These are phyloP conservation scores for Rhodotorula diobovata DNA, from an alignment of 768 basidiomycete species.

Conservation along the genomic window DNA sequence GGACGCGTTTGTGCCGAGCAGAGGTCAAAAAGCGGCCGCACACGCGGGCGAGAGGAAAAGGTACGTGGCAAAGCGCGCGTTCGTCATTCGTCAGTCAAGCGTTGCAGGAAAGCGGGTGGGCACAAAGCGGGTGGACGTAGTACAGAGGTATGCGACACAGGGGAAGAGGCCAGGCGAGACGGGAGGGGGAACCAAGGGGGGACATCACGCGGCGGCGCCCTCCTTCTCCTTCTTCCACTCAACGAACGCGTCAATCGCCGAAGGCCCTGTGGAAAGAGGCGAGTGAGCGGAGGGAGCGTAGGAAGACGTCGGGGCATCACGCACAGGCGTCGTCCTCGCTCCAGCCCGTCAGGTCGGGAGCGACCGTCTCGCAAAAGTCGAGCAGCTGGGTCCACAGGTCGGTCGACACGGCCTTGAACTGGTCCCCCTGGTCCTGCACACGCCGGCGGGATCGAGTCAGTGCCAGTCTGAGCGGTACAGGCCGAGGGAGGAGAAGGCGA, in stretches of 20 bases:
- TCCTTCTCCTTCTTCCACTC: constrained; percentile 55
- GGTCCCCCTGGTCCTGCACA: constrained; percentile 51
- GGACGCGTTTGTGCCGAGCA: too few species aligned
- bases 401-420: constrained; percentile 73
- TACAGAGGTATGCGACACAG: too few species aligned
- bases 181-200: background rate
- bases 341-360: constrained; percentile 61
- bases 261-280: constrained; percentile 66
- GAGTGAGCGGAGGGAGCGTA: background rate
- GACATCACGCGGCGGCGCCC: background rate
- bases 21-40: too few species aligned
- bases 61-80: too few species aligned
- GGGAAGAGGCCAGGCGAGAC: background rate
- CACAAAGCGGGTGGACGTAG: background rate
- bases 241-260: constrained; percentile 73
- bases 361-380: constrained; percentile 67
- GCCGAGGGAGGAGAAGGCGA: background rate
- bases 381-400: constrained; percentile 78
- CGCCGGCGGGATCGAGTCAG: background rate
- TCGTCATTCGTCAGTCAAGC: too few species aligned
- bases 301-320: constrained; percentile 2
- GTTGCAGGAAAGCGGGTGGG: background rate
- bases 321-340: constrained; percentile 67
- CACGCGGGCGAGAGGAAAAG: too few species aligned
- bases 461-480: background rate